Base-by-base conservation (phyloP, 306 rosid species). In the Astragalus membranaceus region DNA sequence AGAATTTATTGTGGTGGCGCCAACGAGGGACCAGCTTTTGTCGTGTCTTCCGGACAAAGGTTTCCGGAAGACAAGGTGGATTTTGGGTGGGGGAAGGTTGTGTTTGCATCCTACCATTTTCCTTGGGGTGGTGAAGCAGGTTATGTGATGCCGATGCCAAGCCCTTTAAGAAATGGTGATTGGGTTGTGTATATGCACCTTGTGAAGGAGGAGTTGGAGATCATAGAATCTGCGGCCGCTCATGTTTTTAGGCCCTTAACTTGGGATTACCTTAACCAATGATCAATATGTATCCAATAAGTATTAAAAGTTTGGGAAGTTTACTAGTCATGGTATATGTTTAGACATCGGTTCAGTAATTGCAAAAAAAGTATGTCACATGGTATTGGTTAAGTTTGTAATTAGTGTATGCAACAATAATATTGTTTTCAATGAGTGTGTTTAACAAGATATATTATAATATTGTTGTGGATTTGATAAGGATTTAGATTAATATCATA, bases 141-240 rank as follows among this genome's bases (percentile, higher is more conserved):
- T 4, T 92, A 89, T 54, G 94, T 92, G 41, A 89, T 92, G 97
- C 90, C 97, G 11, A 87, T 89, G 94, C 91, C 94, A 4, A 86
- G 87, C 4, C 83, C 92, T 5, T 20, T 58, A 0, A 82, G 80
- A 14, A 89, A 89, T 42, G 94, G 87, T 0, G 96, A 92, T 36
- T 92, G 98, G 96, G 64, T 92, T 64, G 94, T 92, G n/a, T 92
- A 92, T 80, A 81, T 92, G 92, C 90, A 87, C 64, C 73, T 92
- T 37, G 1, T 9, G 7, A 81, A 72, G 35, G 68, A 8, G 23
- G 86, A 81, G 1, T 5, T 89, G 74, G 88, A 88, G 16, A 42
- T 84, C 36, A 79, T 87, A 1, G 96, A 92, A 81, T 36, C 15
- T 0, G 80, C 87, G 60, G 90, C 86, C 12, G 14, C 70, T 60